Percentiles rank a stretch among this genome's conserved stretches.
Conservation (phyloP, 148 eudicot species). For the Camellia sinensis region DNA sequence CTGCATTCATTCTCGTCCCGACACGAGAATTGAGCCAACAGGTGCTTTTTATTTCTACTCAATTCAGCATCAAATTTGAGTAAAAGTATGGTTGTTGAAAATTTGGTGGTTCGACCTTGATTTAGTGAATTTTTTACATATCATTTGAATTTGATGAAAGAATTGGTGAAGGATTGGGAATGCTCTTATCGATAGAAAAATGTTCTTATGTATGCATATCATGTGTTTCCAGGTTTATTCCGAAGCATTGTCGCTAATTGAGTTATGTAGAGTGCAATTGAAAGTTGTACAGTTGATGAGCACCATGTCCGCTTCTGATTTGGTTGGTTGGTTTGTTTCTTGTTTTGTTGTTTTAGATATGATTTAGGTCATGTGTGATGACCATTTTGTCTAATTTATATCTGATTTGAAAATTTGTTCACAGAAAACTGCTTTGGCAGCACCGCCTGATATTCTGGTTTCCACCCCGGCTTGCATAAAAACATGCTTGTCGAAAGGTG, state of each 20-base stretch:
- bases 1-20: conserved; percentile 70
- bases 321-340: conserved; percentile 67
- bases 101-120: too few relatives aligned
- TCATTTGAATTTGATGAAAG: too few relatives aligned
- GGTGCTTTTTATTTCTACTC: conserved; percentile 21
- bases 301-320: conserved; percentile 55
- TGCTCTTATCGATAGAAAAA: not conserved
- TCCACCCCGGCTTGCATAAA: conserved; percentile 82
- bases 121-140: too few relatives aligned
- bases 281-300: conserved; percentile 71
- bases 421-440: too few relatives aligned
- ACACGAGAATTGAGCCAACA: conserved; percentile 85
- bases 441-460: conserved; percentile 73
- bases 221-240: conserved; percentile 55
- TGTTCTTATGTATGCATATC: not conserved
- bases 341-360: not conserved
- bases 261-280: conserved; percentile 71
- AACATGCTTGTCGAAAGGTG: conserved; percentile 51
- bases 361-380: conserved; percentile 14
- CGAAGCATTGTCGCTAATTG: conserved; percentile 61
- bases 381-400: too few relatives aligned
- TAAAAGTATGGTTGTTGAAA: too few relatives aligned
- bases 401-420: too few relatives aligned
- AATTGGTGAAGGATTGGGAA: too few relatives aligned
- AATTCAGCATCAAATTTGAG: not conserved